Conservation (phyloP, 495 filamentous ascomycete species). For the Rhizodiscina lignyota region DNA sequence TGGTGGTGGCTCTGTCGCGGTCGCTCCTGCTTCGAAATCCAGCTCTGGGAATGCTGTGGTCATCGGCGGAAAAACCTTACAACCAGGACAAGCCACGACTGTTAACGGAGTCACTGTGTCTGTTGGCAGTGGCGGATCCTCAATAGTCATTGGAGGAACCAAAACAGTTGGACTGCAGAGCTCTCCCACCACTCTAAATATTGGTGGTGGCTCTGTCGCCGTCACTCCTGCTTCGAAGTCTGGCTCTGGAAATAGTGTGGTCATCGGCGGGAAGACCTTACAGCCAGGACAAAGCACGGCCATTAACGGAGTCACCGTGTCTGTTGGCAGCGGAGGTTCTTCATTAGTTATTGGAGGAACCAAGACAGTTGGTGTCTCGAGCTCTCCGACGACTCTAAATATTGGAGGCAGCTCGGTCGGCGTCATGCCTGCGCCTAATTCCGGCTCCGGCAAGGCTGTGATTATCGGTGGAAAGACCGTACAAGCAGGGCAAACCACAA, state of each 20-base stretch:
- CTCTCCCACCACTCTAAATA: too few relatives aligned
- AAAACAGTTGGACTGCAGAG: neutral
- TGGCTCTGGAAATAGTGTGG: neutral
- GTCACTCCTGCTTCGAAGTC: too few relatives aligned
- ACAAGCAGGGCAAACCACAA: neutral
- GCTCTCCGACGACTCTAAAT: too few relatives aligned
- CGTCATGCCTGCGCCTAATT: too few relatives aligned
- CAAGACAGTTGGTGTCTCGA: too few relatives aligned
- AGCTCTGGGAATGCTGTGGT: neutral
- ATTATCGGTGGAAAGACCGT: neutral
- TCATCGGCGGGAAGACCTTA: neutral
- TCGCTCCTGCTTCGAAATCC: too few relatives aligned
- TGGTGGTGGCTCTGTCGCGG: too few relatives aligned
- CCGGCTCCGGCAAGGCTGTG: too few relatives aligned
- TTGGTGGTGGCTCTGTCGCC: too few relatives aligned
- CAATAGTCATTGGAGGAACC: neutral
- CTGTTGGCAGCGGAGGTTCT: too few relatives aligned
- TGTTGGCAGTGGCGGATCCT: neutral
- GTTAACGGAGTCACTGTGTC: neutral
- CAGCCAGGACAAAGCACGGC: neutral
- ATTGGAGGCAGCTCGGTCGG: too few relatives aligned
- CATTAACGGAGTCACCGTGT: too few relatives aligned
- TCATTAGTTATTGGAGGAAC: neutral
- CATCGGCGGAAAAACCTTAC: neutral
- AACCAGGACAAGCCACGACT: neutral